These are phyloP conservation scores for Hymenoscyphus fructigenus DNA, from an alignment of 2,329 filamentous ascomycete species.

Conservation along the genomic window DNA sequence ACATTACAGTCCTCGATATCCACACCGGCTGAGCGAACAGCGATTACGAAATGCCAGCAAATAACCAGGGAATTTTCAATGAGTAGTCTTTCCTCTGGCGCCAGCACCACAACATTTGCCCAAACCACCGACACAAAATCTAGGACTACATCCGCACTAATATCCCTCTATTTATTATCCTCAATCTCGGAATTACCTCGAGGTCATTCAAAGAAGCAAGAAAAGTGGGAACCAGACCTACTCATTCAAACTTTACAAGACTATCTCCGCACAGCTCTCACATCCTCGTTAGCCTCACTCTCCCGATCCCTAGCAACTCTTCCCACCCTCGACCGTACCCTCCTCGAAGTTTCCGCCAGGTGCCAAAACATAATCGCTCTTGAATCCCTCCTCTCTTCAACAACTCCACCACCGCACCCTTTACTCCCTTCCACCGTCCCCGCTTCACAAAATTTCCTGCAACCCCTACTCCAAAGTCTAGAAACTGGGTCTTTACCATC, in stretches of 20 bases:
- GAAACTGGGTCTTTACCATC: constrained; percentile 85
- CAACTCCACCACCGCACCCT: constrained; percentile 68
- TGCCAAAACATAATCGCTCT: constrained; percentile 92
- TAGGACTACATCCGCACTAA: constrained; percentile 70
- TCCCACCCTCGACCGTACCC: constrained; percentile 76
- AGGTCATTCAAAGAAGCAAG: constrained; percentile 45
- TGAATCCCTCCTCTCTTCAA: constrained; percentile 71
- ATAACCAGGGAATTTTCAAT: constrained; percentile 82
- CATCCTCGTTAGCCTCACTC: constrained; percentile 73
- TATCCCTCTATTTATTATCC: constrained; percentile 79
- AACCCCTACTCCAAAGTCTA: constrained; percentile 71
- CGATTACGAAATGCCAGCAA: constrained; percentile 74
- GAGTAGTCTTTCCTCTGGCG: constrained; percentile 50
- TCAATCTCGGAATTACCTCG: constrained; percentile 55
- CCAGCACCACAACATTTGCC: constrained; percentile 55
- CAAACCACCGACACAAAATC: constrained; percentile 73
- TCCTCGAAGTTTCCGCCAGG: constrained; percentile 76
- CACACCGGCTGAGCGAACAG: constrained; percentile 67
- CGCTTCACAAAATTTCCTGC: constrained; percentile 56
- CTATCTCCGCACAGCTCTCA: constrained; percentile 78
- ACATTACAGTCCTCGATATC: constrained; percentile 70
- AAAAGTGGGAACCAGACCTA: constrained; percentile 56
- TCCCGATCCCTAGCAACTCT: constrained; percentile 75
- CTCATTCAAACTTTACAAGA: constrained; percentile 75
- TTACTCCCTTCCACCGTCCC: constrained; percentile 46